Conservation (phyloP, 305 asterid species). For the Plantago coronopus region DNA sequence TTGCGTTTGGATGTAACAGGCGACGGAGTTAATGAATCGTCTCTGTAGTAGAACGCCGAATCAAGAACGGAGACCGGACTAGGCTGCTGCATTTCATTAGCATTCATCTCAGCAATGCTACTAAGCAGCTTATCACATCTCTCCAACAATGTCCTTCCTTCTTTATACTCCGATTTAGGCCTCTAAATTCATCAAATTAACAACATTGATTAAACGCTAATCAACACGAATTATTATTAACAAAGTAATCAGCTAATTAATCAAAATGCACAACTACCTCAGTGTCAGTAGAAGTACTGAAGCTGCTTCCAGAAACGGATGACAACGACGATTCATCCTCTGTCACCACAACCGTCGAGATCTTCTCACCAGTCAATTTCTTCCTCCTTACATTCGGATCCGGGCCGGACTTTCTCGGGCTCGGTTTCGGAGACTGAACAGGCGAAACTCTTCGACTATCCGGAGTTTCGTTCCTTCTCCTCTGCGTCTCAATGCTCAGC, state of each 20-base stretch:
- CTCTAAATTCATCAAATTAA: constrained; percentile 38
- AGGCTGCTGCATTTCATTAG: constrained; percentile 75
- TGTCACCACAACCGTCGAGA: constrained; percentile 23
- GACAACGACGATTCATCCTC: constrained; percentile 67
- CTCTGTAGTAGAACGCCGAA: constrained; percentile 69
- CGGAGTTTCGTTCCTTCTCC: constrained; percentile 32
- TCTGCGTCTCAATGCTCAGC: constrained; percentile 53
- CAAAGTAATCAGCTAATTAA: neutral
- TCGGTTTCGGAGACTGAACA: constrained; percentile 61
- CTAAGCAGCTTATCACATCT: constrained; percentile 87
- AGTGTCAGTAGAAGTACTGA: constrained; percentile 62
- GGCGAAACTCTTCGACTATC: constrained; percentile 51
- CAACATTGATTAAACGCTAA: constrained; percentile 10
- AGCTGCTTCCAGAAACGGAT: constrained; percentile 65
- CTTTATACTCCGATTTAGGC: constrained; percentile 54
- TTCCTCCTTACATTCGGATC: constrained; percentile 33
- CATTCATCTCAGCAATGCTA: constrained; percentile 83
- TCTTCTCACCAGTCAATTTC: constrained; percentile 33
- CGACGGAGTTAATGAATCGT: constrained; percentile 80
- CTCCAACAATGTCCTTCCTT: constrained; percentile 67
- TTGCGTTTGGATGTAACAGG: constrained; percentile 63
- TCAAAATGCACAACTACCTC: constrained; percentile 41
- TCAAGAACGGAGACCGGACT: constrained; percentile 98
- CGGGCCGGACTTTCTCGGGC: constrained; percentile 37
- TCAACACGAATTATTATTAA: neutral